phyloP scores from a whole-genome alignment of 352 stramenopile genomes.

The Globisporangium megalacanthum region DNA sequence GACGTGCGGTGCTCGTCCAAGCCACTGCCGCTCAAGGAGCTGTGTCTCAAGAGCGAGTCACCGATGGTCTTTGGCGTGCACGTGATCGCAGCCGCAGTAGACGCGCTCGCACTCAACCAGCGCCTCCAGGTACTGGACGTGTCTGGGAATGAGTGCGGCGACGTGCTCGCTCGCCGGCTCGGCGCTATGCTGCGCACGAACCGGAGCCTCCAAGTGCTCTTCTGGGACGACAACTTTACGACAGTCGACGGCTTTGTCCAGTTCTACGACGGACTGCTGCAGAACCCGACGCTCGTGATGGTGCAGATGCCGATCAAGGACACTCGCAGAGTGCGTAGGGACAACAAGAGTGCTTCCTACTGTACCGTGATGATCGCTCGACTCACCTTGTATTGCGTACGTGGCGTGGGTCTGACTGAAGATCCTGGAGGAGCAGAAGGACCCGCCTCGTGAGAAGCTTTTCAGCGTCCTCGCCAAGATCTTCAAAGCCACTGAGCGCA shows the following conservation, averaged over 20 bases:
- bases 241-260: slow-evolving; percentile 59
- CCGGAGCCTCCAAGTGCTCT: slow-evolving; percentile 53
- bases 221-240: slow-evolving; percentile 75
- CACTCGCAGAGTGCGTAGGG: slow-evolving; percentile 43
- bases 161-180: slow-evolving; percentile 43
- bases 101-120: slow-evolving; percentile 34
- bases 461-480: slow-evolving; percentile 71
- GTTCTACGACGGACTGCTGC: slow-evolving; percentile 56
- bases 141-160: slow-evolving; percentile 67
- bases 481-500: slow-evolving; percentile 65
- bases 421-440: slow-evolving; percentile 66
- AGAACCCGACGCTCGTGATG: slow-evolving; percentile 59
- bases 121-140: slow-evolving; percentile 63
- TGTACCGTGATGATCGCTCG: no score
- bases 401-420: slow-evolving; percentile 11
- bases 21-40: slow-evolving; percentile 38
- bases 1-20: slow-evolving; percentile 12
- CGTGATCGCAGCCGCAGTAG: slow-evolving; percentile 37
- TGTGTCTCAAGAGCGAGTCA: slow-evolving; percentile 48
- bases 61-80: slow-evolving; percentile 48
- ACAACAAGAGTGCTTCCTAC: no score
- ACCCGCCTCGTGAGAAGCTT: slow-evolving; percentile 60
- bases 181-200: slow-evolving; percentile 47
- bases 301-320: slow-evolving; percentile 79
- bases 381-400: no score